Evolutionary conservation across 305 asterid genomes (phyloP).

Genomic region (Solanum chacoense): DNA sequence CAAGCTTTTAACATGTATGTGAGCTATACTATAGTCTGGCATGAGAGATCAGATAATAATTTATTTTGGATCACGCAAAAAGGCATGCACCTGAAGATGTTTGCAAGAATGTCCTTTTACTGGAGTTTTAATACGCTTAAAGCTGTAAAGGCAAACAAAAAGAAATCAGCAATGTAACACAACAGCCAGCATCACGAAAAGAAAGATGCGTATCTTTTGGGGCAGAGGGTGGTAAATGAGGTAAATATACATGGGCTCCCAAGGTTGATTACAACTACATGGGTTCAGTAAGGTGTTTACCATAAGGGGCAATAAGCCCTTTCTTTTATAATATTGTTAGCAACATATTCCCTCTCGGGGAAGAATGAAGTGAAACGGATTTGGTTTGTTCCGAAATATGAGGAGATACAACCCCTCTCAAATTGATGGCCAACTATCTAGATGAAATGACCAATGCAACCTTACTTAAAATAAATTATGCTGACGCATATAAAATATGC

Average conservation of each 20-base stretch:
- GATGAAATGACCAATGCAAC: neutral
- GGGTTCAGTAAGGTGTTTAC: neutral
- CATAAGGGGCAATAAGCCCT: neutral
- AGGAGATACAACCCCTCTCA: neutral
- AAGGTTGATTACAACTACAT: neutral
- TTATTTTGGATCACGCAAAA: neutral
- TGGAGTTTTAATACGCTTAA: conserved; percentile 58
- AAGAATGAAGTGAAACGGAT: neutral
- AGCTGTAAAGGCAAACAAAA: conserved; percentile 33
- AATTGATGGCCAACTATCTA: neutral
- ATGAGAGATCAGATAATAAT: neutral
- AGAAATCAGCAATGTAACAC: conserved; percentile 9
- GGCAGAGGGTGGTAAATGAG: neutral
- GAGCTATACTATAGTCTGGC: neutral
- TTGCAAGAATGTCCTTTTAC: conserved; percentile 85
- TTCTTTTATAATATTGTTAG: neutral
- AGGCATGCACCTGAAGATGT: conserved; percentile 65
- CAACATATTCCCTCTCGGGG: neutral
- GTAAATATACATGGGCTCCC: neutral
- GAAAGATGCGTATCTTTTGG: neutral
- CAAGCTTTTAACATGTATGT: neutral
- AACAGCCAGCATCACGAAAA: neutral
- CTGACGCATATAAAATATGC: neutral
- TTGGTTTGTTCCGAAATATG: neutral
- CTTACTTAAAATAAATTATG: neutral